Conservation (phyloP, 495 filamentous ascomycete genomes). For the Penicillium atrosanguineum region DNA sequence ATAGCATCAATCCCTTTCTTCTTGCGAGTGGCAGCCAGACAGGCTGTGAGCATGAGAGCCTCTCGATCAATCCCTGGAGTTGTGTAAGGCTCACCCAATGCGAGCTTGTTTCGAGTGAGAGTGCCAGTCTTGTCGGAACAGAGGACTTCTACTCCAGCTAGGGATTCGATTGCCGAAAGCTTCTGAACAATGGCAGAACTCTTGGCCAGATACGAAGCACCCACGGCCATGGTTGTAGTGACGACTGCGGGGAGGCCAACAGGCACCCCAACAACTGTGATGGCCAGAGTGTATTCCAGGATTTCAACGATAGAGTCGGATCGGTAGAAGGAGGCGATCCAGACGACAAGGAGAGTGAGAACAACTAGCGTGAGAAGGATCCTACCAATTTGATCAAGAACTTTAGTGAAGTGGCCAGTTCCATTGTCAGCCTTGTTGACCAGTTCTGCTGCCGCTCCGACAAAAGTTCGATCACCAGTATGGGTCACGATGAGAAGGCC, state of each 20-base stretch:
- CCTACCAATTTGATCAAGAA: slow-evolving; percentile 75
- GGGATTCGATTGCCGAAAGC: slow-evolving; percentile 88
- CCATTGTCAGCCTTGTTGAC: slow-evolving; percentile 70
- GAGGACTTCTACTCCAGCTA: slow-evolving; percentile 90
- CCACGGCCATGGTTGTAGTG: slow-evolving; percentile 95
- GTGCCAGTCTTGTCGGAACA: slow-evolving; percentile 92
- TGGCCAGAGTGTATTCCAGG: slow-evolving; percentile 77
- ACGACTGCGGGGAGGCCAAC: slow-evolving; percentile 95
- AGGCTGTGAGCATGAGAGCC: slow-evolving; percentile 88
- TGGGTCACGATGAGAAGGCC: slow-evolving; percentile 76
- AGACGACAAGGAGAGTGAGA: slow-evolving; percentile 75
- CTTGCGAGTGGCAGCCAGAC: slow-evolving; percentile 86
- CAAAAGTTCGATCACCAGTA: slow-evolving; percentile 84
- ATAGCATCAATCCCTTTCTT: slow-evolving; percentile 95
- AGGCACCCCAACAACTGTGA: slow-evolving; percentile 89
- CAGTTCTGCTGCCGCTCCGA: slow-evolving; percentile 83
- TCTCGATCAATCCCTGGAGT: slow-evolving; percentile 74
- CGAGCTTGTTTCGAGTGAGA: slow-evolving; percentile 90
- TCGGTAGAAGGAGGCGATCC: slow-evolving; percentile 84
- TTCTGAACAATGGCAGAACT: slow-evolving; percentile 93
- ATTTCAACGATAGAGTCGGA: slow-evolving; percentile 72
- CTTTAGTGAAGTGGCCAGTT: slow-evolving; percentile 84
- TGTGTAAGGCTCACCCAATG: slow-evolving; percentile 79
- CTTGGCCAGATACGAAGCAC: slow-evolving; percentile 85
- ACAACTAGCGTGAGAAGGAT: slow-evolving; percentile 78